phyloP scores from a whole-genome alignment of 1,284 basidiomycete species.

The Melampsora larici-populina region DNA sequence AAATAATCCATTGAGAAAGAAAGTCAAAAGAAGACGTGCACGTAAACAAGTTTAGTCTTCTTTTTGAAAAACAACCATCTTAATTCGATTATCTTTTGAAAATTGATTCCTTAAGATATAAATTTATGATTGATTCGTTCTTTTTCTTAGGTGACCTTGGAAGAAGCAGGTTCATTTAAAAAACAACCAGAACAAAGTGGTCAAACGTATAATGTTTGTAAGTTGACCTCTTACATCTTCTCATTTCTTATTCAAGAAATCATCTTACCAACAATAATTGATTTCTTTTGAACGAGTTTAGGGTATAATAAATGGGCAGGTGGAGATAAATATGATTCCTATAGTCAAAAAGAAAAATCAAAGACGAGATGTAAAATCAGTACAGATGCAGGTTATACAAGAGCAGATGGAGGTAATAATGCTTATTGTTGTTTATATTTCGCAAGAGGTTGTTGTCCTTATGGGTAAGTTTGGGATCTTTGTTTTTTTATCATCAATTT shows the following conservation, averaged over 20 bases:
- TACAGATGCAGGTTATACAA: slow-evolving; percentile 83
- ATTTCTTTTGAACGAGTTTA: slow-evolving; percentile 64
- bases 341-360: slow-evolving; percentile 90
- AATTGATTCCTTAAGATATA: no score
- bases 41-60: slow-evolving; percentile 48
- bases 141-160: slow-evolving; percentile 62
- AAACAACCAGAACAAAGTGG: slow-evolving; percentile 82
- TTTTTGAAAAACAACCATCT: no score
- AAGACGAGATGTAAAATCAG: slow-evolving; percentile 86
- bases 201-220: slow-evolving; percentile 76
- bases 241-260: no score
- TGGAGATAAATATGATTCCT: slow-evolving; percentile 86
- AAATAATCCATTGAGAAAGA: slow-evolving; percentile 21
- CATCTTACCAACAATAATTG: neutral
- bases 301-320: slow-evolving; percentile 99
- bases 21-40: slow-evolving; percentile 51
- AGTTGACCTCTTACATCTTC: slow-evolving; percentile 56
- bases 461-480: no score
- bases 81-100: no score
- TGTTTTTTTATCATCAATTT: no score
- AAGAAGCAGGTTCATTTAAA: slow-evolving; percentile 81
- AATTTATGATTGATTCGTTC: no score
- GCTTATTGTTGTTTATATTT: slow-evolving; percentile 95
- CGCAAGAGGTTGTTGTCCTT: slow-evolving; percentile 91
- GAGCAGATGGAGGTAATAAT: slow-evolving; percentile 83